Conservation (phyloP, 306 rosid species). For the Fragaria vesca region DNA sequence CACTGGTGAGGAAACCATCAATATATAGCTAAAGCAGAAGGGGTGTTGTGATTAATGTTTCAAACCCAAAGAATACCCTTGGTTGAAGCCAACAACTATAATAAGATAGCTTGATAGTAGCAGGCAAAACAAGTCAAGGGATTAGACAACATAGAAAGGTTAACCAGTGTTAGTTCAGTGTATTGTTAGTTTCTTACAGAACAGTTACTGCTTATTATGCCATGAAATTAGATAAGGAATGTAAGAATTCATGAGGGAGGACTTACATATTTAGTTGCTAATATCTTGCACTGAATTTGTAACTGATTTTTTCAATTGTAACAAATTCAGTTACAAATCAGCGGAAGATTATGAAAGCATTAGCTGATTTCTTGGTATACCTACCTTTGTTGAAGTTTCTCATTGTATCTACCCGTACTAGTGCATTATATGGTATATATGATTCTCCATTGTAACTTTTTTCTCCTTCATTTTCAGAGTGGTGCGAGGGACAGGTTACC, state of each 20-base stretch:
- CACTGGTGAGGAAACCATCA: not conserved
- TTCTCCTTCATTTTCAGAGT: constrained; percentile 52
- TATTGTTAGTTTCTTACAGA: not conserved
- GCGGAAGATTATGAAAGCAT: not conserved
- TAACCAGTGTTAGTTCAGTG: not conserved
- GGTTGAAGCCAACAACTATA: not conserved
- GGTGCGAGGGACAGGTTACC: constrained; percentile 92
- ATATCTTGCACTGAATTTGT: not conserved
- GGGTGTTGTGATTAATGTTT: not conserved
- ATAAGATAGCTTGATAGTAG: not conserved
- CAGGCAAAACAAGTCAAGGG: not conserved
- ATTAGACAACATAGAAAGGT: not conserved
- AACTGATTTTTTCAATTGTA: not conserved
- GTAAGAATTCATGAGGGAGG: not conserved
- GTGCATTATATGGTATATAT: not conserved
- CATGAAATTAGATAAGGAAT: not conserved
- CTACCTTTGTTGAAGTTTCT: not conserved
- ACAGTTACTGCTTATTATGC: not conserved
- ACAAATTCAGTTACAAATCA: not conserved
- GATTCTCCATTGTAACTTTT: constrained; percentile 10
- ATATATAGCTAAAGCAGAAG: not conserved
- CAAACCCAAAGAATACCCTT: not conserved
- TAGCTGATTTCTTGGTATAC: not conserved
- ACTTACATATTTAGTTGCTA: not conserved
- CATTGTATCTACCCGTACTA: not conserved